Evolutionary conservation across 1,139 yeast species (phyloP).

Genomic region (Yamadazyma atmosphaerica): DNA sequence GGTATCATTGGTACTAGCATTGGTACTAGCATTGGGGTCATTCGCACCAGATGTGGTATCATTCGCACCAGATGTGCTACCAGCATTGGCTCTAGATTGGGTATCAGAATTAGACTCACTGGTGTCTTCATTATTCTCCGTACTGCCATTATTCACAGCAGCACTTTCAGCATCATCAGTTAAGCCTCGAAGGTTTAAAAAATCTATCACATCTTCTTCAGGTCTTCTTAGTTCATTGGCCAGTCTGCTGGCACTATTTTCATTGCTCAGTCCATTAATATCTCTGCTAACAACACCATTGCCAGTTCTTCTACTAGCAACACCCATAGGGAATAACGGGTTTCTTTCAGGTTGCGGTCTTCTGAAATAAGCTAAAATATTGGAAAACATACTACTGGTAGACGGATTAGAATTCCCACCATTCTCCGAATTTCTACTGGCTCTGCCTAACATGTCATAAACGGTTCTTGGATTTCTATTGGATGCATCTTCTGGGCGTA

Average conservation of each 20-base stretch:
- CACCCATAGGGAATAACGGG: constrained; percentile 48
- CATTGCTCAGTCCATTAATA: no score
- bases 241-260: background rate
- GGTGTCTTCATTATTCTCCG: constrained; percentile 3
- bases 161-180: constrained; percentile 18
- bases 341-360: constrained; percentile 15
- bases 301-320: constrained; percentile 51
- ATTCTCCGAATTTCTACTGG: background rate
- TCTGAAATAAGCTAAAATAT: constrained; percentile 26
- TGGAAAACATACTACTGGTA: constrained; percentile 20
- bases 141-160: background rate
- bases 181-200: constrained; percentile 27
- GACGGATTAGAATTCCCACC: background rate
- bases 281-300: constrained; percentile 46
- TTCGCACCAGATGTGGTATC: no score
- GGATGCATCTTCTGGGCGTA: background rate
- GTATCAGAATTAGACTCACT: no score
- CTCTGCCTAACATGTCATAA: background rate
- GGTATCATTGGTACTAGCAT: background rate
- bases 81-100: no score
- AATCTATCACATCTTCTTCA: constrained; percentile 24
- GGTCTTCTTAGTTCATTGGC: background rate
- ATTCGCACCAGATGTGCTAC: no score
- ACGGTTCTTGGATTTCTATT: background rate
- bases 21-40: no score